Evolutionary conservation across 345 rosid species (phyloP), one percentile per base, ranked within the genome.

Genomic region (Isatis tinctoria): DNA sequence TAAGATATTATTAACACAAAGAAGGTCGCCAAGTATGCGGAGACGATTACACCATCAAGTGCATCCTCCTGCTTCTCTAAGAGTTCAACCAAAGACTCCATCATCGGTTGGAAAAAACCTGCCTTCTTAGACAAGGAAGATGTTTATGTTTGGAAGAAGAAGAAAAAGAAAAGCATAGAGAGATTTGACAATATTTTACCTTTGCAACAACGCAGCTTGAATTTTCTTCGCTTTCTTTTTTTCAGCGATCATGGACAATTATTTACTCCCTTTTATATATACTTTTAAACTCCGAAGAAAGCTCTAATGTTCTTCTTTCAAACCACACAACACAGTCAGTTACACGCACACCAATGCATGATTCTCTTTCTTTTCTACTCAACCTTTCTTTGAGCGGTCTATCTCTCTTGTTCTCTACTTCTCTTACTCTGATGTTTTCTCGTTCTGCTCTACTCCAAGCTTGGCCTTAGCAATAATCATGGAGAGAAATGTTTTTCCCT

Each of bases 401-500:
- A 59, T 86, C 75, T 78, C 90, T n/a, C 65, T 90, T 63, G 80
- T n/a, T n/a, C n/a, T n/a, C n/a, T n/a, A n/a, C n/a, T 87, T 41
- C 63, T 90, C 76, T 74, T 86, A 0, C 87, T 86, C 10, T 90
- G 93, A 91, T 86, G 82, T 67, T 82, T 85, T 69, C 80, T 90
- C 73, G 84, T 88, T 78, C 81, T 88, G 41, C 74, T 87, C 58
- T 83, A 82, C 79, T 78, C 85, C 53, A 69, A 82, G 60, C 89
- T 90, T 53, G 96, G 90, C 72, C 88, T 67, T 51, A 63, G 91
- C 89, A 89, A 86, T 53, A 79, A 83, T 11, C 79, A 80, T 61
- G 84, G 81, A 84, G 95, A 92, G 88, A 70, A 60, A 53, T 35
- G 10, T 44, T 33, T 17, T n/a, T 14, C 26, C 45, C 49, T 33